phyloP scores from a whole-genome alignment of 805 yeast genomes.

The Candida sithepensis region DNA sequence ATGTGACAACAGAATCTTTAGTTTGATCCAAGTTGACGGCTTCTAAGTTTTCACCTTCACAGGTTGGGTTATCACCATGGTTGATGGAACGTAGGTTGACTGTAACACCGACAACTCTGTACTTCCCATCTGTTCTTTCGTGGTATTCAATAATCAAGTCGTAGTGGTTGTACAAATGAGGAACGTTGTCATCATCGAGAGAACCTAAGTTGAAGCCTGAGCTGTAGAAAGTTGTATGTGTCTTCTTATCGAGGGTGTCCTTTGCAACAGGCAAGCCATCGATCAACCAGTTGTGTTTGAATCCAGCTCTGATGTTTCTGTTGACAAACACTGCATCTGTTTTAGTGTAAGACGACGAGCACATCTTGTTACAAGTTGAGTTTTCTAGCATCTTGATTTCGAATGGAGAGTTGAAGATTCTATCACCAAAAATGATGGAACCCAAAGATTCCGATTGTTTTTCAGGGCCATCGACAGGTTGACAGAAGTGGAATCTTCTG shows the following conservation, averaged over 20 bases:
- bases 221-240: conserved; percentile 63
- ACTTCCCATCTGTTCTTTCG: conserved; percentile 58
- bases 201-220: conserved; percentile 79
- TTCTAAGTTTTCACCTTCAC: conserved; percentile 16
- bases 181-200: conserved; percentile 49
- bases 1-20: conserved; percentile 56
- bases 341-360: conserved; percentile 56
- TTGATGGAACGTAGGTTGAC: conserved; percentile 63
- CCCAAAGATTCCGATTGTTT: conserved; percentile 90
- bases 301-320: conserved; percentile 76
- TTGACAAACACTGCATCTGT: conserved; percentile 73
- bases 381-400: conserved; percentile 74
- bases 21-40: conserved; percentile 50
- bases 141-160: conserved; percentile 82
- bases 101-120: conserved; percentile 87
- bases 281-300: conserved; percentile 85
- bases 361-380: conserved; percentile 62
- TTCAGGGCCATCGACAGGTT: conserved; percentile 59
- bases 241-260: conserved; percentile 50
- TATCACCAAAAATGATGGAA: conserved; percentile 89
- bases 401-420: conserved; percentile 91
- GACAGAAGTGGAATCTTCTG: conserved; percentile 79
- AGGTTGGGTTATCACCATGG: conserved; percentile 15
- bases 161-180: conserved; percentile 77
- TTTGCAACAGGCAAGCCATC: conserved; percentile 95